Conservation (phyloP, 176 grass and related monocot genomes). For the Aechmea fasciata region DNA sequence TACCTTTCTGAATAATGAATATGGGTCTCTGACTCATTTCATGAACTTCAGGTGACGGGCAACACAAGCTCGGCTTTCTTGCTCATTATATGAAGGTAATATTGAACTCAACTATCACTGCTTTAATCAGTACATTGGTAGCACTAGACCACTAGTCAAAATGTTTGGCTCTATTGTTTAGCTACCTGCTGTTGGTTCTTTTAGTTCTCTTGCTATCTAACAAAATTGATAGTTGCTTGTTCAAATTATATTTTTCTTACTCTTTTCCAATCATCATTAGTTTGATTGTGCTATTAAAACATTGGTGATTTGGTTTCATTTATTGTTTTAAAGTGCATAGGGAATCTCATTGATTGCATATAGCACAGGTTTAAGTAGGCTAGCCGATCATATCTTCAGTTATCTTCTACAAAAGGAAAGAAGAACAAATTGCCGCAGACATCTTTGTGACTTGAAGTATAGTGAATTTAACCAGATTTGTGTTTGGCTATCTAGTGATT, state of each 20-base stretch:
- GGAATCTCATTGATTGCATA: too few species aligned
- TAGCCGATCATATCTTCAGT: too few species aligned
- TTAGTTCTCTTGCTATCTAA: neutral
- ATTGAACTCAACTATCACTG: conserved; percentile 5
- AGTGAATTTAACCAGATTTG: too few species aligned
- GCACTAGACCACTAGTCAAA: neutral
- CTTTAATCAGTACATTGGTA: neutral
- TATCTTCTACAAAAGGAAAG: too few species aligned
- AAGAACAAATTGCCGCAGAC: too few species aligned
- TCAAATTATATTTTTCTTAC: neutral
- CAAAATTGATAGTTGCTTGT: neutral
- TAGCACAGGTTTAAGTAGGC: too few species aligned
- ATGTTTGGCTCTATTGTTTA: conserved; percentile 3
- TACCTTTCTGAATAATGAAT: neutral
- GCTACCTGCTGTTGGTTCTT: neutral
- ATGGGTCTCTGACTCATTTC: neutral
- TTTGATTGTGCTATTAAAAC: too few species aligned
- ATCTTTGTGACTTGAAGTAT: too few species aligned
- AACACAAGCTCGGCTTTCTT: conserved; percentile 44
- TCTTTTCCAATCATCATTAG: too few species aligned
- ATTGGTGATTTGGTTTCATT: too few species aligned
- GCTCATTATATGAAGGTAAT: conserved; percentile 88
- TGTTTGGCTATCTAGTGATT: too few species aligned
- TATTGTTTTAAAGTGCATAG: too few species aligned
- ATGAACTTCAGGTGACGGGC: conserved; percentile 33